Evolutionary conservation across 805 yeast species (phyloP), one percentile per base, ranked within the genome.

Genomic region (Candida vartiovaarae): DNA sequence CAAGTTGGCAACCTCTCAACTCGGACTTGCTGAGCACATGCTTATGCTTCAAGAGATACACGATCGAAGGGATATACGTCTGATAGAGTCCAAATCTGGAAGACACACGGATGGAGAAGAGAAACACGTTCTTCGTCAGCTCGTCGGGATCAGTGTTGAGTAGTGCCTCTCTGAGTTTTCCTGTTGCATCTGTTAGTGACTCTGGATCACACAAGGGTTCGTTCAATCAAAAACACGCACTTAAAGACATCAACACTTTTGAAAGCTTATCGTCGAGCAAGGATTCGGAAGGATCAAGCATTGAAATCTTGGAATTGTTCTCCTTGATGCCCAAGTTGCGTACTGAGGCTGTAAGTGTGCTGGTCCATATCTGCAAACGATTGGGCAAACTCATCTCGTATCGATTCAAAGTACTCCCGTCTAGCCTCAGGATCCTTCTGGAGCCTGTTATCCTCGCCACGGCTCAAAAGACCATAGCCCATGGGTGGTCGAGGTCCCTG

Each of bases 91-190:
- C 78, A 3, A 70, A 55, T 4, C 68, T 61, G 0, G 76, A 59
- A 1, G 80, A 62, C 10, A 75, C 62, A 34, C 78, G 55, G 6
- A 75, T 66, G 1, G 84, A 78, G 40, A 66, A 70, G 28, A 78
- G 44, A 48, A 69, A 75, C 11, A 80, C 82, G 23, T 61, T 53
- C 36, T 65, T 66, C 4, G 72, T 49, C 44, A 78, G 77, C 11
- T 64, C 66, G 41, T 66, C 68, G 0, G 73, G 64, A 11, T 51
- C 47, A 4, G 54, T 42, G 31, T 59, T 60, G 15, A 80, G 54
- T 26, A 80, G 53, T 3, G 83, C 74, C 53, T 80, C 86, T 43
- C 87, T 51, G 5, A 80, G 61, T 47, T 78, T 80, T 34, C 85
- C 57, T 52, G 37, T 32, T 37, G 20, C 36, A 24, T 15, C 15